Percentiles rank a stretch among this genome's conserved stretches.
These are phyloP conservation scores for Dryadomyces quercivorus DNA, from an alignment of 2,329 filamentous ascomycete genomes.

Conservation along the genomic window DNA sequence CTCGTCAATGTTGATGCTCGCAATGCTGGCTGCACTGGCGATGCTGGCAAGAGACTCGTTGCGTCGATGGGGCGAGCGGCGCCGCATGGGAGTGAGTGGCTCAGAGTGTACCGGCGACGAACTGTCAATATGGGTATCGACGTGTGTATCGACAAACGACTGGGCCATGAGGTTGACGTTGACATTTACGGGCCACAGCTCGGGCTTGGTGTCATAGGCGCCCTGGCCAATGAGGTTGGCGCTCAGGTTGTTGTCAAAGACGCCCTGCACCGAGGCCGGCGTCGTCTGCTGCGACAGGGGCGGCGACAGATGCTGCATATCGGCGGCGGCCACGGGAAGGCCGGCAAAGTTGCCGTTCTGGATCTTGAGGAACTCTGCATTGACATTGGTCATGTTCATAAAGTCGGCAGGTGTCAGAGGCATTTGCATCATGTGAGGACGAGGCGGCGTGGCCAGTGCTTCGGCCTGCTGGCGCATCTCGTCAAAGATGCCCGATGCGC, in stretches of 20 bases:
- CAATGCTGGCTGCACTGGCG: conserved; percentile 45
- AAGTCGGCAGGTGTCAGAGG: conserved; percentile 46
- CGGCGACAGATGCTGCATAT: conserved; percentile 28
- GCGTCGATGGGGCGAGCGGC: conserved; percentile 33
- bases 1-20: conserved; percentile 52
- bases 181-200: conserved; percentile 21
- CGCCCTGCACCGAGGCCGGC: conserved; percentile 36
- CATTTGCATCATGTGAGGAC: conserved; percentile 32
- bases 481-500: conserved; percentile 41
- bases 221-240: conserved; percentile 10
- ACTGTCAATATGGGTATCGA: neutral
- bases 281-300: conserved; percentile 39
- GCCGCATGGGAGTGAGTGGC: conserved; percentile 16
- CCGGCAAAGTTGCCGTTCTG: conserved; percentile 18
- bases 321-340: conserved; percentile 19
- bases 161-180: too few species aligned
- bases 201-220: conserved; percentile 31
- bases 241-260: conserved; percentile 19
- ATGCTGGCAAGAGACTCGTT: conserved; percentile 49
- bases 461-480: conserved; percentile 46
- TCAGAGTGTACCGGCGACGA: conserved; percentile 6
- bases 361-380: conserved; percentile 23
- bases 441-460: conserved; percentile 35
- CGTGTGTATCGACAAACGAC: conserved; percentile 5
- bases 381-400: conserved; percentile 29